phyloP scores from a whole-genome alignment of 495 filamentous ascomycete genomes.

The Gamarada debralockiae region DNA sequence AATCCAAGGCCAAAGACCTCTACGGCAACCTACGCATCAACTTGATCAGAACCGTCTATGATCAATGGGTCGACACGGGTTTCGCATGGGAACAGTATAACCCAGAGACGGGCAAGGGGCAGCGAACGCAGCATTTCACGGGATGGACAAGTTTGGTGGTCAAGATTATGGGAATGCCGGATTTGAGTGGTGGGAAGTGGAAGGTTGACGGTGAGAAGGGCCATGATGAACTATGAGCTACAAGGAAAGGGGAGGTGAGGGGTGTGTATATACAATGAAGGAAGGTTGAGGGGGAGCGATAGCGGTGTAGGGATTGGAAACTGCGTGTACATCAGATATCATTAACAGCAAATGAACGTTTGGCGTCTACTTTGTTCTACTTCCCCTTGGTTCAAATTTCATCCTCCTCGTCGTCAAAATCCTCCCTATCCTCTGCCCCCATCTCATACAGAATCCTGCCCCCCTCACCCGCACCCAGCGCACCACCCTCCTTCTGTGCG shows the following conservation, averaged over 20 bases:
- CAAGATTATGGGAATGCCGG: conserved; percentile 93
- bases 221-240: conserved; percentile 19
- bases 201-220: conserved; percentile 1
- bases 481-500: conserved; percentile 78
- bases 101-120: conserved; percentile 84
- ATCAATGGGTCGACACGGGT: conserved; percentile 82
- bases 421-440: conserved; percentile 76
- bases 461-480: conserved; percentile 72
- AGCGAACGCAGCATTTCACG: conserved; percentile 96
- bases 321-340: too few species aligned
- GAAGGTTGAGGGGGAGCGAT: too few species aligned
- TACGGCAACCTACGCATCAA: conserved; percentile 78
- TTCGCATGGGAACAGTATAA: conserved; percentile 99
- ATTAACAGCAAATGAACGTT: too few species aligned
- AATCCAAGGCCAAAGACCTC: conserved; percentile 62
- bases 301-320: too few species aligned
- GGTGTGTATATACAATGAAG: neutral
- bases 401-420: conserved; percentile 99
- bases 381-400: too few species aligned
- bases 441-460: conserved; percentile 95
- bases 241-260: neutral
- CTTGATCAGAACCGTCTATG: conserved; percentile 84
- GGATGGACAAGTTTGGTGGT: conserved; percentile 98
- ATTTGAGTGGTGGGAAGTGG: conserved; percentile 31
- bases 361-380: too few species aligned